phyloP scores from a whole-genome alignment of 2,329 filamentous ascomycete species.

The Colletotrichum acutatum region DNA sequence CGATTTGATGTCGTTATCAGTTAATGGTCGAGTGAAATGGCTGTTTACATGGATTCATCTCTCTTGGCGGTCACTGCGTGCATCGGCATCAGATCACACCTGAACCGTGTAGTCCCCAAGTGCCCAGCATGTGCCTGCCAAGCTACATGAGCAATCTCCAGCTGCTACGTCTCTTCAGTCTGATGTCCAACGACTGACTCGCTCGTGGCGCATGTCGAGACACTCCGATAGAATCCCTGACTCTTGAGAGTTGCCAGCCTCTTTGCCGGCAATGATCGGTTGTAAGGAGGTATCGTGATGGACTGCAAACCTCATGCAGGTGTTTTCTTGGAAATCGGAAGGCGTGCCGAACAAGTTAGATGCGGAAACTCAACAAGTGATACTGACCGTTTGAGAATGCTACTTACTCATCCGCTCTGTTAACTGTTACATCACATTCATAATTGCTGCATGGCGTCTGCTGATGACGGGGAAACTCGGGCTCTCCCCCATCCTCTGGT shows the following conservation, averaged over 20 bases:
- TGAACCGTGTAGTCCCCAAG: not conserved
- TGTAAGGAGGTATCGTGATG: not conserved
- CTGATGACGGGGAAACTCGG: constrained; percentile 11
- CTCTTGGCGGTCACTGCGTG: too few species aligned
- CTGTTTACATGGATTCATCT: too few species aligned
- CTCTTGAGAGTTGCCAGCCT: not conserved
- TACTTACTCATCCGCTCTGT: not conserved
- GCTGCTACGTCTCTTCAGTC: not conserved
- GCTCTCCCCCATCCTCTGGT: not conserved
- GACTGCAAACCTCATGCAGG: not conserved
- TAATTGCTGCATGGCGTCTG: not conserved
- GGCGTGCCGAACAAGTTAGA: not conserved
- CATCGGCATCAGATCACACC: not conserved
- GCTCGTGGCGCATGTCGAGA: not conserved
- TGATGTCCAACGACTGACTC: not conserved
- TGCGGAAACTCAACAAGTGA: not conserved
- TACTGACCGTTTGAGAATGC: not conserved
- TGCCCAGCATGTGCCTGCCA: not conserved
- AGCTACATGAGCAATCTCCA: not conserved
- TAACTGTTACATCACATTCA: not conserved
- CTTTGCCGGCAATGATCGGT: constrained; percentile 2
- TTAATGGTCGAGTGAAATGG: too few species aligned
- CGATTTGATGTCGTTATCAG: too few species aligned
- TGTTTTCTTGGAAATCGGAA: not conserved
- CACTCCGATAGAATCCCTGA: not conserved